Base-by-base conservation (phyloP, 2,329 filamentous ascomycete genomes). In the Pyrenophora graminea region DNA sequence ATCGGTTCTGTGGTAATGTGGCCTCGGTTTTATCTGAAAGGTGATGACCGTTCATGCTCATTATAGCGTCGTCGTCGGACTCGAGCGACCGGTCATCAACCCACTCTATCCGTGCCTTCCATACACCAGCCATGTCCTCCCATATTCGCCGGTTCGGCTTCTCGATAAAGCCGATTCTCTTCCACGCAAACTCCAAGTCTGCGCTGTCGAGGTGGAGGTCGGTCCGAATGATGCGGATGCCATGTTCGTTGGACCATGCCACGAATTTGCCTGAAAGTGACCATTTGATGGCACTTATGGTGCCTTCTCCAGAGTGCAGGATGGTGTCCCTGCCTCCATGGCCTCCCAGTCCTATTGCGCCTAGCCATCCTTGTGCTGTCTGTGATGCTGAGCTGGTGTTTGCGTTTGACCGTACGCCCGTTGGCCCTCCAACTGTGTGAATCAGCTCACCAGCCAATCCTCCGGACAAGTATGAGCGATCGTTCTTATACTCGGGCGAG, bases 191-290 rank as follows among this genome's bases (percentile, higher is more conserved):
- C 13, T 97, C 92, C 1, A 82, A 77, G 66, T 96, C 88, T 10
- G 82, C 81, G 56, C 80, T 85, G 5, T 95, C 90, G 4, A 97
- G 80, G 61, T 92, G 85, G 17, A 95, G 69, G 69, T 94, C 90
- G 4, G 91, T 91, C 32, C 94, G 85, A 92, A 97, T 97, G 54
- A 99, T 94, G 72, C 97, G 97, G 70, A 97, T 95, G 3, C 94
- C 94, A 66, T 95, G 88, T 73, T 99, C 94, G 66, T 97, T 99
- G 34, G 96, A 82, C 94, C 94, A 99, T 0, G 87, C 90, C 1
- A 97, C 89, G 67, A 92, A 97, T 74, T 89, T 94, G 1, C 94
- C 93, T 0, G 91, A 93, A 34, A 93, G 72, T 0, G 93, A 97
- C 91, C 93, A 99, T 72, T 95, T 93, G 67, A 99, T 94, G 3